Conservation (phyloP, 2,329 filamentous ascomycete genomes). For the Thelonectria blattea region DNA sequence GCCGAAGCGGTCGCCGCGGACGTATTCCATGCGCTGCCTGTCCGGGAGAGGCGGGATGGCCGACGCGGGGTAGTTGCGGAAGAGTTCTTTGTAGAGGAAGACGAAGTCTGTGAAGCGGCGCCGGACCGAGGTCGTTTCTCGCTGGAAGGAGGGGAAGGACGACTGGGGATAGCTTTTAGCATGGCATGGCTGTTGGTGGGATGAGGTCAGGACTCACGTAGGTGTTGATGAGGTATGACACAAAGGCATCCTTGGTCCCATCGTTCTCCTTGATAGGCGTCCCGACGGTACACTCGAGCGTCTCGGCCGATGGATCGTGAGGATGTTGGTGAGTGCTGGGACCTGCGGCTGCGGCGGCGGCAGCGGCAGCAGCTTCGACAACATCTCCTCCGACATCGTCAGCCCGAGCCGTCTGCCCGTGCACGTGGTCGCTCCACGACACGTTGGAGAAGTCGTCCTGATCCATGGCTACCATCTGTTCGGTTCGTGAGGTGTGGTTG, state of each 20-base stretch:
- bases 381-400: slow-evolving; percentile 42
- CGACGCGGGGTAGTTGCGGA: slow-evolving; percentile 85
- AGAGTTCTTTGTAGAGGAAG: slow-evolving; percentile 91
- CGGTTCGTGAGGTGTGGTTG: too few species aligned
- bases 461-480: slow-evolving; percentile 56
- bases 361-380: slow-evolving; percentile 47
- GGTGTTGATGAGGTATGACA: slow-evolving; percentile 93
- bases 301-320: slow-evolving; percentile 71
- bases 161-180: slow-evolving; percentile 61
- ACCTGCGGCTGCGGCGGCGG: slow-evolving; percentile 25
- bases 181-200: background rate
- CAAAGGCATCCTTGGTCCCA: slow-evolving; percentile 94
- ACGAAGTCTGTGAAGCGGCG: slow-evolving; percentile 97
- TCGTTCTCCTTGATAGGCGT: slow-evolving; percentile 93
- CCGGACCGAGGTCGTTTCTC: slow-evolving; percentile 77
- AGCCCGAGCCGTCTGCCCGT: slow-evolving; percentile 43
- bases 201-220: slow-evolving; percentile 62
- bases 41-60: slow-evolving; percentile 94
- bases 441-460: slow-evolving; percentile 81
- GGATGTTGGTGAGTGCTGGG: slow-evolving; percentile 62
- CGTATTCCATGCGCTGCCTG: slow-evolving; percentile 99
- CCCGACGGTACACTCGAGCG: slow-evolving; percentile 82
- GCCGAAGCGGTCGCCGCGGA: slow-evolving; percentile 93
- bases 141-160: slow-evolving; percentile 92
- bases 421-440: slow-evolving; percentile 72